Conservation (phyloP, 371 early-diverging fungal genomes). For the Synchytrium microbalum region DNA sequence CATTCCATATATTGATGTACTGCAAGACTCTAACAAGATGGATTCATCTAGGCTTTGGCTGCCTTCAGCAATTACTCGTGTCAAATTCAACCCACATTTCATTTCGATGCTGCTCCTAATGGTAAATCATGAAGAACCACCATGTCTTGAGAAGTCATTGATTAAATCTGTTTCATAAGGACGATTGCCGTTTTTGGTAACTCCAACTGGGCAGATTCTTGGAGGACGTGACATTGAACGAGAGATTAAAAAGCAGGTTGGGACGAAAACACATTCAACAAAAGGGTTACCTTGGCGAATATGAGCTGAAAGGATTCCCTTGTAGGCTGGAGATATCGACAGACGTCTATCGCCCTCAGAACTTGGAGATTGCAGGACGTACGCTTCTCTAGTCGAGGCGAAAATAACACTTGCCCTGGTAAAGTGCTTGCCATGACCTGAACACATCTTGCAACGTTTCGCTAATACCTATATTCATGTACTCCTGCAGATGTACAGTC, state of each 20-base stretch:
- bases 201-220: neutral
- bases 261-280: no score
- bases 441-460: neutral
- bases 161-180: neutral
- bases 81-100: neutral
- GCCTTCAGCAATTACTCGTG: neutral
- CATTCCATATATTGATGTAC: neutral
- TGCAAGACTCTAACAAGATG: neutral
- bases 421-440: neutral
- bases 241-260: neutral
- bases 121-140: neutral
- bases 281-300: neutral
- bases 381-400: neutral
- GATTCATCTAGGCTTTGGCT: neutral
- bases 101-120: neutral
- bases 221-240: neutral
- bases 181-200: neutral
- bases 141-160: neutral
- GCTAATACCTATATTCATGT: neutral
- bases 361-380: neutral
- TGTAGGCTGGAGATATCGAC: constrained; percentile 1
- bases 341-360: neutral
- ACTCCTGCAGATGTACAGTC: neutral
- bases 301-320: no score
- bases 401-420: neutral